Conservation (phyloP, 2,329 filamentous ascomycete species). For the Metarhizium anisopliae region DNA sequence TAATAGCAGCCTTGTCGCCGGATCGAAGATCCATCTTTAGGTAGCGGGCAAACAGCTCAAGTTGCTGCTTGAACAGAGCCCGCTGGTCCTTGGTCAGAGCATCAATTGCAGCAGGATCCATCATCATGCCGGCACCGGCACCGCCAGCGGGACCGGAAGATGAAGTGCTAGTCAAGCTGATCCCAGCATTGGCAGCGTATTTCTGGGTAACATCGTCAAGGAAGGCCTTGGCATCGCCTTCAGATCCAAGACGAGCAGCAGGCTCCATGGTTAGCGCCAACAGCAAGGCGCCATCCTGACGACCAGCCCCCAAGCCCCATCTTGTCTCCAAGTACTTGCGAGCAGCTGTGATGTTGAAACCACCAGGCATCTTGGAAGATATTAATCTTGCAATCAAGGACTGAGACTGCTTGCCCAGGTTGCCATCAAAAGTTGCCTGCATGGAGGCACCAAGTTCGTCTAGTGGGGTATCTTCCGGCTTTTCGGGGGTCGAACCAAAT, state of each 20-base stretch:
- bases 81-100: conserved; percentile 95
- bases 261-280: conserved; percentile 92
- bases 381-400: conserved; percentile 90
- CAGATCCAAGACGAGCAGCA: conserved; percentile 75
- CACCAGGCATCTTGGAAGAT: conserved; percentile 98
- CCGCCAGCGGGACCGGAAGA: conserved; percentile 65
- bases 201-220: conserved; percentile 83
- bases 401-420: conserved; percentile 92
- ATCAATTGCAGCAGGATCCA: conserved; percentile 96
- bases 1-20: conserved; percentile 89
- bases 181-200: conserved; percentile 74
- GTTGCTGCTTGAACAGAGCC: conserved; percentile 94
- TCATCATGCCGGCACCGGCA: conserved; percentile 87
- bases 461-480: conserved; percentile 93
- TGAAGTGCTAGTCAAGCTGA: conserved; percentile 71
- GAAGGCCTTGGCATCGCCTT: conserved; percentile 85
- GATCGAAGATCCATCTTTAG: conserved; percentile 93
- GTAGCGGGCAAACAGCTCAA: conserved; percentile 90
- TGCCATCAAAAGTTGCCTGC: conserved; percentile 98
- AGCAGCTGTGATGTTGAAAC: conserved; percentile 95
- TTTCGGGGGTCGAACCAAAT: conserved; percentile 95
- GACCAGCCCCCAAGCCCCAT: conserved; percentile 79
- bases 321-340: conserved; percentile 91
- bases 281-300: conserved; percentile 85
- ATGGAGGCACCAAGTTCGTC: conserved; percentile 92